A percentile compares a stretch with the other conserved stretches of the same genome.
These are phyloP conservation scores for Parachaetomium inaequale DNA, from an alignment of 495 filamentous ascomycete species.

Conservation along the genomic window DNA sequence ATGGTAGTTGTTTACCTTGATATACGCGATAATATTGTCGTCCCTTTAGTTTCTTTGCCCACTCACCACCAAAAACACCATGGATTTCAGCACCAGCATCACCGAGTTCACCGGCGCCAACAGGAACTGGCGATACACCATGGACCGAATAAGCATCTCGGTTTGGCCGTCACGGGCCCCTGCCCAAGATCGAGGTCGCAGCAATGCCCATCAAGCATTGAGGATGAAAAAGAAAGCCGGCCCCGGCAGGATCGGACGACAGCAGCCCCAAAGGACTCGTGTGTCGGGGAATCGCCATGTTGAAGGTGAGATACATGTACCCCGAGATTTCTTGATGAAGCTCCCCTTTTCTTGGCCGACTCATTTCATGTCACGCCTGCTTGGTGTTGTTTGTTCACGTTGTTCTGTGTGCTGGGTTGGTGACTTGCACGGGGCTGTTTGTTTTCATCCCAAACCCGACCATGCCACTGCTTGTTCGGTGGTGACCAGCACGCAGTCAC, in stretches of 20 bases:
- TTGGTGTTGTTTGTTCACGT: background rate
- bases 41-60: background rate
- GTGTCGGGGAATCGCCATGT: background rate
- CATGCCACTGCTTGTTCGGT: background rate
- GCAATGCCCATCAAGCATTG: background rate
- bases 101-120: background rate
- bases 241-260: background rate
- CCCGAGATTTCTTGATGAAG: too few relatives aligned
- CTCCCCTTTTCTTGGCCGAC: background rate
- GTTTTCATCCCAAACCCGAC: conserved; percentile 12
- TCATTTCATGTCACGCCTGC: background rate
- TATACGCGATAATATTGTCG: background rate
- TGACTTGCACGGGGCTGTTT: conserved; percentile 2
- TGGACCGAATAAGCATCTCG: background rate
- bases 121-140: background rate
- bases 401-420: background rate
- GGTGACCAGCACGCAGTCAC: background rate
- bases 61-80: background rate
- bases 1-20: background rate
- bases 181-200: background rate
- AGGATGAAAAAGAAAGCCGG: background rate
- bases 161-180: background rate
- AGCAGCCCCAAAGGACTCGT: background rate
- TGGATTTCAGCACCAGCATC: background rate
- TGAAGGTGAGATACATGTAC: conserved; percentile 7